Percentiles rank a stretch among this genome's conserved stretches.
These are phyloP conservation scores for Fraxinus nigra DNA, from an alignment of 305 asterid species.

Conservation along the genomic window DNA sequence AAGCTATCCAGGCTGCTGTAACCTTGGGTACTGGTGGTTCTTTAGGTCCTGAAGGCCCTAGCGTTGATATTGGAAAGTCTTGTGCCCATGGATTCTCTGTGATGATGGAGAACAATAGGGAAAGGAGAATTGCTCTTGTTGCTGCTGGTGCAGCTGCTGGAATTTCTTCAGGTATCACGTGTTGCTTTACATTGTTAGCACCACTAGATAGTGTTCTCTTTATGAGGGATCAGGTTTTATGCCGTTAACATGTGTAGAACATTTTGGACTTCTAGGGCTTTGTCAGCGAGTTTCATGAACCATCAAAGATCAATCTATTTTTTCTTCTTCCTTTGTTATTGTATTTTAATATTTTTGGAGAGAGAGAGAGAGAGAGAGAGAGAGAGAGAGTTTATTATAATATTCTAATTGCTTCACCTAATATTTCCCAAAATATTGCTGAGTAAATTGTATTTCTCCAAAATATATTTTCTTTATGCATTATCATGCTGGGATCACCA, in stretches of 20 bases:
- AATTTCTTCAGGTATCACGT: constrained; percentile 75
- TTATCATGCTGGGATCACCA: not conserved
- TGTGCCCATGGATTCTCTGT: constrained; percentile 90
- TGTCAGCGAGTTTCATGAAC: not conserved
- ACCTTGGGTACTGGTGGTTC: constrained; percentile 95
- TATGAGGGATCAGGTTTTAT: not conserved
- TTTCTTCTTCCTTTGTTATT: not conserved
- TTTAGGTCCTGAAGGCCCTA: constrained; percentile 98
- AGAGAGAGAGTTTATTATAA: not conserved
- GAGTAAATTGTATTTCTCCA: not conserved
- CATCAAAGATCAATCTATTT: not conserved
- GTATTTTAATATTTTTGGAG: not conserved
- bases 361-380: not conserved
- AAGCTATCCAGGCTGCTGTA: constrained; percentile 93
- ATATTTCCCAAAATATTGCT: not conserved
- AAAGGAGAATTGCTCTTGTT: constrained; percentile 87
- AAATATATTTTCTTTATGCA: not conserved
- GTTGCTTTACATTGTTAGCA: not conserved
- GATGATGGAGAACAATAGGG: constrained; percentile 93
- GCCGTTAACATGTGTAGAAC: not conserved
- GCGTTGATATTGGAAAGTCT: constrained; percentile 96
- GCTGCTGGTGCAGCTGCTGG: constrained; percentile 99
- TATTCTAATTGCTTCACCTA: not conserved
- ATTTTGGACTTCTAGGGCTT: not conserved
- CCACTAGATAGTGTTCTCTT: not conserved